Evolutionary conservation across 192 early-diverging fungal species (phyloP).

Genomic region (Geranomyces michiganensis): DNA sequence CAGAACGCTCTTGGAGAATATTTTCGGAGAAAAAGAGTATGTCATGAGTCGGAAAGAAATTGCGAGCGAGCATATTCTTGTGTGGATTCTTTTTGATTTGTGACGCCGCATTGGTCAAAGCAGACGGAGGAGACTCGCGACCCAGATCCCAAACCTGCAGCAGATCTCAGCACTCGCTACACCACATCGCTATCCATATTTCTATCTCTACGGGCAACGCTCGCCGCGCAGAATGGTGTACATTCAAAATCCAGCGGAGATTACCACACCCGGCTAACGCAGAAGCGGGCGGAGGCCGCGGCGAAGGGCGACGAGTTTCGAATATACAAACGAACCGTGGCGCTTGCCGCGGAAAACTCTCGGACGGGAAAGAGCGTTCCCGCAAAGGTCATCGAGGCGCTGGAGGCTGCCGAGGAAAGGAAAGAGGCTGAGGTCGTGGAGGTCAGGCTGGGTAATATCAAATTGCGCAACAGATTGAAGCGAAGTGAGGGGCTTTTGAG

Average conservation of each 20-base stretch:
- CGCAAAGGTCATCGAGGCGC: constrained; percentile 49
- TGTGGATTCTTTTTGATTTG: neutral
- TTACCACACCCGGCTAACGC: constrained; percentile 50
- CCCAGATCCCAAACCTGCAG: constrained; percentile 44
- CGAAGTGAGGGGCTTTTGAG: constrained; percentile 56
- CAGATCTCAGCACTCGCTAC: constrained; percentile 61
- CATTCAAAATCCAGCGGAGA: constrained; percentile 47
- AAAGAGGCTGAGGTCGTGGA: constrained; percentile 62
- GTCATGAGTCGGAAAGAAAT: neutral
- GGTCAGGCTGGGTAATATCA: constrained; percentile 64
- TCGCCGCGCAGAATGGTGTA: constrained; percentile 38
- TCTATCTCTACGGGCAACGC: constrained; percentile 38
- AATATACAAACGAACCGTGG: constrained; percentile 51
- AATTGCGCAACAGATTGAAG: constrained; percentile 58
- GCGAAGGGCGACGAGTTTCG: constrained; percentile 51
- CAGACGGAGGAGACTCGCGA: constrained; percentile 57
- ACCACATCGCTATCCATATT: constrained; percentile 46
- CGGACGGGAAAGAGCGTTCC: constrained; percentile 55
- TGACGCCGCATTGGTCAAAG: neutral
- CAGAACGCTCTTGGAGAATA: constrained; percentile 62
- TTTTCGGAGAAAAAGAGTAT: constrained; percentile 59
- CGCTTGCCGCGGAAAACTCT: constrained; percentile 54
- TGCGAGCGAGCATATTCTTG: neutral
- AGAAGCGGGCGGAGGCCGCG: constrained; percentile 46
- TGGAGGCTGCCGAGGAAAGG: constrained; percentile 52